Evolutionary conservation across 2,329 filamentous ascomycete species (phyloP).

Genomic region (Blumeria graminis): DNA sequence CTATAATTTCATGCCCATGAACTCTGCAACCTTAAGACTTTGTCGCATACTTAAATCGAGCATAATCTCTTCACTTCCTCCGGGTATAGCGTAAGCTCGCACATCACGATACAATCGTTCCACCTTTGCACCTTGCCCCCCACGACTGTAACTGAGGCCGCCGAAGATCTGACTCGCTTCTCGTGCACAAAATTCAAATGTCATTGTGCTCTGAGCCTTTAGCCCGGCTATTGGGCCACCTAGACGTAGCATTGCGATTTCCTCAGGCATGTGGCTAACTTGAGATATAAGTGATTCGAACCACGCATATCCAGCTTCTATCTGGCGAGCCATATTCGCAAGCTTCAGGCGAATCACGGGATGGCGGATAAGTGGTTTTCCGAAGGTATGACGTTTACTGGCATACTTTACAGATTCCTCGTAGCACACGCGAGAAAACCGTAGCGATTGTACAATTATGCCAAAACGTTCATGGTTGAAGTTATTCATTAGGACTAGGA

Average conservation of each 20-base stretch:
- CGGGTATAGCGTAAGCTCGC: conserved; percentile 84
- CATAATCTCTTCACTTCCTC: conserved; percentile 97
- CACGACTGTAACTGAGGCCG: conserved; percentile 72
- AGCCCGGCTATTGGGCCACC: conserved; percentile 82
- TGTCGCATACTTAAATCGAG: conserved; percentile 86
- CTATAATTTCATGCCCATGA: conserved; percentile 83
- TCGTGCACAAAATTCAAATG: conserved; percentile 91
- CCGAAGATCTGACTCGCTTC: conserved; percentile 97
- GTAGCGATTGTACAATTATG: conserved; percentile 91
- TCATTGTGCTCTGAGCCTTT: conserved; percentile 83
- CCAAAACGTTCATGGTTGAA: conserved; percentile 99
- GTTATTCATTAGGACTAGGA: conserved; percentile 84
- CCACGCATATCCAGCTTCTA: conserved; percentile 94
- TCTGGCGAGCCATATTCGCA: conserved; percentile 93
- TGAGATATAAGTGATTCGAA: conserved; percentile 89
- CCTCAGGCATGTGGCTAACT: conserved; percentile 77
- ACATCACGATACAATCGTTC: conserved; percentile 91
- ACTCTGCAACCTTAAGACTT: conserved; percentile 67
- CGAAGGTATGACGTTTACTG: conserved; percentile 90
- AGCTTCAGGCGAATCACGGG: conserved; percentile 95
- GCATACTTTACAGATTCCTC: conserved; percentile 93
- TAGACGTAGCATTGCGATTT: conserved; percentile 85
- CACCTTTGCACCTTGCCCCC: conserved; percentile 85
- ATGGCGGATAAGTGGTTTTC: conserved; percentile 89
- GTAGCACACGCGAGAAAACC: conserved; percentile 90